These are phyloP conservation scores for Agastache rugosa DNA, from an alignment of 257 asterid species.

Conservation along the genomic window DNA sequence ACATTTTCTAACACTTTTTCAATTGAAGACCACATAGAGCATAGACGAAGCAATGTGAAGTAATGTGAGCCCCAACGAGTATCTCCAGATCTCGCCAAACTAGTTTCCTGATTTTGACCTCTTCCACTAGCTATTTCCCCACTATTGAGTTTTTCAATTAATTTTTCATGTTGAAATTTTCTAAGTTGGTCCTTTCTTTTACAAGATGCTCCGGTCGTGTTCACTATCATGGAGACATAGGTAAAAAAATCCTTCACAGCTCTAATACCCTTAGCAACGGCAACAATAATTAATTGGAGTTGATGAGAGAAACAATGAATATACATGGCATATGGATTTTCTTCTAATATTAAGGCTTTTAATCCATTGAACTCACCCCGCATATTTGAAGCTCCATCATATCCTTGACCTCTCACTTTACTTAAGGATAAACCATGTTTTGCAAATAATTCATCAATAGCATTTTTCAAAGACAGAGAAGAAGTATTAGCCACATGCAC, in stretches of 20 bases:
- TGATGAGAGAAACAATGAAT: too few species aligned
- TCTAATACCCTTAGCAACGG: too few species aligned
- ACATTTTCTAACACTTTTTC: background rate
- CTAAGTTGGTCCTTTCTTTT: too few species aligned
- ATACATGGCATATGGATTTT: too few species aligned
- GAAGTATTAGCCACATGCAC: background rate
- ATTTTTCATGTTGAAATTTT: background rate
- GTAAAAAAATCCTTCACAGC: too few species aligned
- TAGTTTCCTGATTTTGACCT: conserved; percentile 6
- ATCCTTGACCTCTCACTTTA: conserved; percentile 2
- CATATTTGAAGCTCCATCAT: conserved; percentile 19
- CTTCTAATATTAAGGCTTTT: too few species aligned
- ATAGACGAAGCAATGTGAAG: background rate
- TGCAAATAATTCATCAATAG: background rate
- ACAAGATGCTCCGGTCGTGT: too few species aligned
- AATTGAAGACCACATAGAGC: conserved; percentile 11
- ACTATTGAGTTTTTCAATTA: background rate
- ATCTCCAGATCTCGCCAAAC: conserved; percentile 15
- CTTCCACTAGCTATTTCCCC: background rate
- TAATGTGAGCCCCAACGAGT: conserved; percentile 2
- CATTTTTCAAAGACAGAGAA: background rate
- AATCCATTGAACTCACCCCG: background rate
- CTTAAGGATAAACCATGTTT: background rate
- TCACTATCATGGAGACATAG: too few species aligned
- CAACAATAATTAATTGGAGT: too few species aligned